Base-by-base conservation (phyloP, 345 rosid genomes). In the Pistacia atlantica region DNA sequence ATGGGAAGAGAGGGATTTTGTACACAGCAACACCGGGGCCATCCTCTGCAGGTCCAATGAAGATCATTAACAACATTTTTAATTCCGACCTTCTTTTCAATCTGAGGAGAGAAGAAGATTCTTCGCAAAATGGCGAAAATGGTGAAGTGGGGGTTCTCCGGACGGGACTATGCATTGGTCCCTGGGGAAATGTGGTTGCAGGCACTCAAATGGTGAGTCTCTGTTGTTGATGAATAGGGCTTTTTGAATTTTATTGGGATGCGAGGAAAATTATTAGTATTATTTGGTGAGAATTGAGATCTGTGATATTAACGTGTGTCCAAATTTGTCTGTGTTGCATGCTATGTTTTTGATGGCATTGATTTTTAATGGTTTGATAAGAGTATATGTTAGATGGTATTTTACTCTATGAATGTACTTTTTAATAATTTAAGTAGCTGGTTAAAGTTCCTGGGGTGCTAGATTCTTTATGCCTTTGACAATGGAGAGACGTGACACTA, bases 111-210 rank as follows among this genome's bases (percentile, higher is more conserved):
- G 98, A 90, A 64, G 95, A 85, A 22, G 91, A 83, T 74, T 75
- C 91, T 20, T 38, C 79, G 72, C 87, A 37, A 78, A 86, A 86
- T 73, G 85, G 85, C 70, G 91, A 90, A 65, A 81, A 86, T 62
- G 89, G 84, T 70, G 97, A 91, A 86, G 97, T 90, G 54, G 92
- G 92, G 60, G 84, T 92, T 92, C 76, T 94, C 95, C 1, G 97
- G 97, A 58, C 83, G 95, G 78, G 99, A 94, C 76, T 96, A 81
- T 84, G 99, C 99, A 1, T 89, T 96, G 92, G 95, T 96, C 69
- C 83, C 93, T 2, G 97, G 94, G 45, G 94, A 96, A 73, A 96
- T 91, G 97, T 96, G 99, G 99, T 81, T 96, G 80, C 80, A 85
- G 86, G 97, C 98, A 35, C 92, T 96, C 18, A 96, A 91, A 86